Percentiles rank a stretch among this genome's conserved stretches.
Conservation (phyloP, 768 basidiomycete genomes). For the Strobilomyces echinocephalus region DNA sequence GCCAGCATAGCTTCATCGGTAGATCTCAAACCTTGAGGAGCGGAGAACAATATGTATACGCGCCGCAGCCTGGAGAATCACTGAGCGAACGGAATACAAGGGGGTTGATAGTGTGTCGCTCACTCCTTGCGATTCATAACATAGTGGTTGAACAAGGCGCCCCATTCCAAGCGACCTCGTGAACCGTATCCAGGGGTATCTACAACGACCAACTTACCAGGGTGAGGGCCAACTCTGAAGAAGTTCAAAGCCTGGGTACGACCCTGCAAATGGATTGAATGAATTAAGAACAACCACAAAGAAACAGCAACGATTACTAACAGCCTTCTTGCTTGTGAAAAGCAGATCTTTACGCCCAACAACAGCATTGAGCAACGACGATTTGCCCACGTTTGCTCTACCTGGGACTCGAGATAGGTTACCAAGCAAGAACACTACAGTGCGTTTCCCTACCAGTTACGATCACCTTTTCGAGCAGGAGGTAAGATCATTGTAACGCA, state of each 20-base stretch:
- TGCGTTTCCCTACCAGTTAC: conserved; percentile 23
- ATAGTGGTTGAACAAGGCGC: conserved; percentile 62
- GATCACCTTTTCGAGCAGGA: conserved; percentile 14
- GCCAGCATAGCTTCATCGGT: conserved; percentile 60
- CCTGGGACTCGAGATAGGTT: conserved; percentile 35
- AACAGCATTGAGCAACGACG: conserved; percentile 66
- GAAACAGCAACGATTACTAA: conserved; percentile 30
- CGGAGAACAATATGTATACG: conserved; percentile 68
- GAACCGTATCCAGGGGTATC: conserved; percentile 80
- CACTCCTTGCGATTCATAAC: conserved; percentile 57
- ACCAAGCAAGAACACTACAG: neutral
- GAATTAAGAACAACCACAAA: neutral
- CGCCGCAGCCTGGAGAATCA: conserved; percentile 50
- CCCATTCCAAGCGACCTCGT: conserved; percentile 74
- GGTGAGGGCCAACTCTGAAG: conserved; percentile 55
- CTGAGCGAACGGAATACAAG: neutral
- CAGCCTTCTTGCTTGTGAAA: conserved; percentile 66
- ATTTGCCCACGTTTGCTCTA: conserved; percentile 77
- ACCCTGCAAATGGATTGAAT: conserved; percentile 41
- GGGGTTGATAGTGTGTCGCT: conserved; percentile 20
- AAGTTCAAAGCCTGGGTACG: conserved; percentile 71
- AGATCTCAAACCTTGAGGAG: conserved; percentile 54
- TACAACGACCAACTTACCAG: conserved; percentile 60
- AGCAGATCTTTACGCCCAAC: conserved; percentile 53
- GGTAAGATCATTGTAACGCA: neutral